These are phyloP conservation scores for Aspergillus fructus DNA, from an alignment of 2,329 filamentous ascomycete genomes.

Conservation along the genomic window DNA sequence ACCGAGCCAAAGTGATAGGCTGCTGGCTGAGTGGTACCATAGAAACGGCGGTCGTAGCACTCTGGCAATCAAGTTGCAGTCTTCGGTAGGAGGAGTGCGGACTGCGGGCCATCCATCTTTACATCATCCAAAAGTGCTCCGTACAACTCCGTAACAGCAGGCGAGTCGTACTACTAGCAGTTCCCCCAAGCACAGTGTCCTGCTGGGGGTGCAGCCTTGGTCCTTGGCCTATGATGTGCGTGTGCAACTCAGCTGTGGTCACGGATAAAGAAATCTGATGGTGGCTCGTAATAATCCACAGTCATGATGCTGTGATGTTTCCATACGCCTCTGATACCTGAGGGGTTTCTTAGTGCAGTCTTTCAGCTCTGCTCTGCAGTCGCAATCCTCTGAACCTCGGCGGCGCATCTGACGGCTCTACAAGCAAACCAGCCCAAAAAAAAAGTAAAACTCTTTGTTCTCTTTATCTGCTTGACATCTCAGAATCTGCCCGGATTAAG, in stretches of 20 bases:
- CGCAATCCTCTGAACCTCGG: not conserved
- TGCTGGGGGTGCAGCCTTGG: conserved; percentile 6
- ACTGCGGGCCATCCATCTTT: conserved; percentile 6
- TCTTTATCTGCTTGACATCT: not conserved
- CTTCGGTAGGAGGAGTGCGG: conserved; percentile 2
- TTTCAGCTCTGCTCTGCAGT: conserved; percentile 2
- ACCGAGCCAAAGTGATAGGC: conserved; percentile 5
- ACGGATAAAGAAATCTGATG: not conserved
- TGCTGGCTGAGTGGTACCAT: conserved; percentile 12
- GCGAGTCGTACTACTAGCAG: conserved; percentile 3
- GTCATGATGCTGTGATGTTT: conserved; percentile 4
- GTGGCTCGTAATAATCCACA: conserved; percentile 4
- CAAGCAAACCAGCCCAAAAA: not conserved
- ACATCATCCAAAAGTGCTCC: conserved; percentile 13
- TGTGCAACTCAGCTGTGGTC: conserved; percentile 8
- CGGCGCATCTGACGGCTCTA: not conserved
- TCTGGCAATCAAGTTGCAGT: conserved; percentile 1
- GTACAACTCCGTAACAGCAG: conserved; percentile 11
- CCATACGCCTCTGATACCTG: not conserved
- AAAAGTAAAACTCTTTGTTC: not conserved
- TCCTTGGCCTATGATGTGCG: not conserved
- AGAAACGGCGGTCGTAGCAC: conserved; percentile 9
- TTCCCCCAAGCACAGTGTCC: conserved; percentile 1
- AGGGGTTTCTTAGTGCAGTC: conserved; percentile 3
- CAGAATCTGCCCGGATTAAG: not conserved